Conservation (phyloP, 2,329 filamentous ascomycete genomes). For the Annulohypoxylon truncatum region DNA sequence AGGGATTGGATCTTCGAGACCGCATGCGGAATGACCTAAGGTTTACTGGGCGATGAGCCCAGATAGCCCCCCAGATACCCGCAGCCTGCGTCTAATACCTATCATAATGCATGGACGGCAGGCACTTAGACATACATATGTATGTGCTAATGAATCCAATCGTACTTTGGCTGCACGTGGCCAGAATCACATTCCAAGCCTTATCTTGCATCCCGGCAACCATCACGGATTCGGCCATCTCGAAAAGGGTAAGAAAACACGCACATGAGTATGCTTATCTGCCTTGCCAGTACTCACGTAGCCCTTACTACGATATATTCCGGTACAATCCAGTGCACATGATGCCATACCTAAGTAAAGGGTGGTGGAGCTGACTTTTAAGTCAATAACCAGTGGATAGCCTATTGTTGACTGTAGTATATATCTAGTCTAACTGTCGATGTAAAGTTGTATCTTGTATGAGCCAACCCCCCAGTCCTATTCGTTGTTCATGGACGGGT, state of each 20-base stretch:
- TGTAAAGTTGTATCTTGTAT: constrained; percentile 14
- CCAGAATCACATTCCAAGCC: constrained; percentile 39
- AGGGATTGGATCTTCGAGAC: constrained; percentile 33
- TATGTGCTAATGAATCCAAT: constrained; percentile 32
- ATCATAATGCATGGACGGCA: not conserved
- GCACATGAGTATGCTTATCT: constrained; percentile 38
- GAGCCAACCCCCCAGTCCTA: not conserved
- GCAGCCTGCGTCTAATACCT: constrained; percentile 6
- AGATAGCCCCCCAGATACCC: constrained; percentile 21
- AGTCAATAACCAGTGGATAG: not conserved
- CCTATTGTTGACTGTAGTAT: not conserved
- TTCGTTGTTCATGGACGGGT: not conserved
- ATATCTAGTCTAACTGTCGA: not conserved
- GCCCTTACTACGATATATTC: constrained; percentile 31
- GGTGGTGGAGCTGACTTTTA: constrained; percentile 25
- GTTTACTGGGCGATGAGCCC: constrained; percentile 17
- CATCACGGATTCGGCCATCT: constrained; percentile 44
- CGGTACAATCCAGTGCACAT: constrained; percentile 40
- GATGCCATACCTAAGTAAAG: constrained; percentile 35
- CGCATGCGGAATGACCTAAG: constrained; percentile 40
- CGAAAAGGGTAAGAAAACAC: constrained; percentile 34
- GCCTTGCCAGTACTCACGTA: constrained; percentile 5
- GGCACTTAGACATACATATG: not conserved
- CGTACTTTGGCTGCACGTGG: constrained; percentile 38
- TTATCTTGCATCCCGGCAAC: constrained; percentile 40